These are phyloP conservation scores for Pythium oligandrum DNA, from an alignment of 352 stramenopile species.

Conservation along the genomic window DNA sequence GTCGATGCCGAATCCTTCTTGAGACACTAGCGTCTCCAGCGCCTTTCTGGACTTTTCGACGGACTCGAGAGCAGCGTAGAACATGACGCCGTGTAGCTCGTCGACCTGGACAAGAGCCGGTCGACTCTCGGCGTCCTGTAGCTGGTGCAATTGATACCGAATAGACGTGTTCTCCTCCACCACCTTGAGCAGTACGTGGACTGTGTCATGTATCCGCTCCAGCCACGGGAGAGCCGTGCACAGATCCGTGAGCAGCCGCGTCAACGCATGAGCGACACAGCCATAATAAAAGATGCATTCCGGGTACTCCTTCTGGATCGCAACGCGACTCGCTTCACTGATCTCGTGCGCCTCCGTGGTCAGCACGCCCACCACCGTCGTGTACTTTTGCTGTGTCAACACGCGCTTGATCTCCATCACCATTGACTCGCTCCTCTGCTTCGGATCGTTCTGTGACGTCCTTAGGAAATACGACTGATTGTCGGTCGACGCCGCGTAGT, in stretches of 20 bases:
- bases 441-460: constrained; percentile 4
- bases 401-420: constrained; percentile 45
- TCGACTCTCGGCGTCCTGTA: constrained; percentile 20
- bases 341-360: constrained; percentile 34
- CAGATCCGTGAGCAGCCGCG: constrained; percentile 46
- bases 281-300: constrained; percentile 65
- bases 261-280: constrained; percentile 44
- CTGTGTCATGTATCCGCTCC: constrained; percentile 26
- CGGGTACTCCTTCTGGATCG: constrained; percentile 50
- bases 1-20: constrained; percentile 42
- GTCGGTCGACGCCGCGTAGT: constrained; percentile 37
- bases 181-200: constrained; percentile 31
- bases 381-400: constrained; percentile 43
- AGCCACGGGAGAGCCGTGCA: constrained; percentile 48
- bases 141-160: constrained; percentile 19
- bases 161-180: constrained; percentile 41
- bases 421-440: constrained; percentile 22
- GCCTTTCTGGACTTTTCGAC: constrained; percentile 45
- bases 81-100: constrained; percentile 2
- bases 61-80: constrained; percentile 37
- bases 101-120: constrained; percentile 9
- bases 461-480: constrained; percentile 40
- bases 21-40: constrained; percentile 46
- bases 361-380: constrained; percentile 43
- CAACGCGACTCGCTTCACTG: constrained; percentile 34